A percentile compares a stretch with the other conserved stretches of the same genome.
phyloP scores from a whole-genome alignment of 1,284 basidiomycete species.

The Ustilago hordei region DNA sequence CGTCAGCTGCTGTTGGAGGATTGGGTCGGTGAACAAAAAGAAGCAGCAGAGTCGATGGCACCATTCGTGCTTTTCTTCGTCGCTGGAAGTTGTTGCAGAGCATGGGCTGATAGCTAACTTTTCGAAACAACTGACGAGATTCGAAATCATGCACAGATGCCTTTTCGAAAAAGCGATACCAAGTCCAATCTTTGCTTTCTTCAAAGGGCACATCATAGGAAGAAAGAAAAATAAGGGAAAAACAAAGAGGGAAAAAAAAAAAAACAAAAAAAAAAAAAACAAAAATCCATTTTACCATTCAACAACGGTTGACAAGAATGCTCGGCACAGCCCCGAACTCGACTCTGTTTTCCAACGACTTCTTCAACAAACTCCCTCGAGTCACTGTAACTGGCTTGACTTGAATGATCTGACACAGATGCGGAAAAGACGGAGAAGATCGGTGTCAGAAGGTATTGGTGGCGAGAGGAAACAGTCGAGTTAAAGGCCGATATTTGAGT shows the following conservation, averaged over 20 bases:
- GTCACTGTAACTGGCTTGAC: not conserved
- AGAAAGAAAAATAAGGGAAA: not conserved
- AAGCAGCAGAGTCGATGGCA: not conserved
- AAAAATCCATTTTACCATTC: not conserved
- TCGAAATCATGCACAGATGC: slow-evolving; percentile 5
- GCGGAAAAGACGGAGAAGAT: slow-evolving; percentile 2
- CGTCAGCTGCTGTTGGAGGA: not conserved
- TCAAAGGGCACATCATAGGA: not conserved
- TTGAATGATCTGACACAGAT: not conserved
- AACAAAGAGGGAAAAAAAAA: too few relatives aligned
- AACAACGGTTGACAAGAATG: not conserved
- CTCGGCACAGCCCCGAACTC: not conserved
- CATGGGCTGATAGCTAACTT: too few relatives aligned
- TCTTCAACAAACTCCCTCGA: not conserved
- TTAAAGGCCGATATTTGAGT: not conserved
- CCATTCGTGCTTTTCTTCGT: slow-evolving; percentile 3
- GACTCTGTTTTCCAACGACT: not conserved
- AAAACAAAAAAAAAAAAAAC: too few relatives aligned
- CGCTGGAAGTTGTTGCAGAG: not conserved
- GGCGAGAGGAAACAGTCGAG: not conserved
- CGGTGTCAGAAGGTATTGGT: not conserved
- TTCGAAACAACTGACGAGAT: not conserved
- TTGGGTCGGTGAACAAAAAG: not conserved
- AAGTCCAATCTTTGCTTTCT: not conserved
- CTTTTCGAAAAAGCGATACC: not conserved